Percentiles rank a stretch among this genome's conserved stretches.
Conservation (phyloP, 257 asterid genomes). For the Plantago elongata region DNA sequence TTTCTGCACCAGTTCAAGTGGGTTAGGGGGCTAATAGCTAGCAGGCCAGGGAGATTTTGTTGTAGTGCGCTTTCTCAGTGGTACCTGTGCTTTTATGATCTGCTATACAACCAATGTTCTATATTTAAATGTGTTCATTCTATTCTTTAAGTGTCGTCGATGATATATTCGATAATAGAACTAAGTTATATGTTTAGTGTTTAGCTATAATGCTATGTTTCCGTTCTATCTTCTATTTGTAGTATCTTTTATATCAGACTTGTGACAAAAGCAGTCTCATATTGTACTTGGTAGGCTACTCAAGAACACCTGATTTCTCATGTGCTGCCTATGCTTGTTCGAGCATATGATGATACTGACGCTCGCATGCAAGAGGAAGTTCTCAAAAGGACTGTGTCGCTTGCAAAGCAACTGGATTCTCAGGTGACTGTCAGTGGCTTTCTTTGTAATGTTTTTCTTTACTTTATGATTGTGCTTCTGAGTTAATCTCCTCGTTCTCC, state of each 20-base stretch:
- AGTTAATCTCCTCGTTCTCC: background rate
- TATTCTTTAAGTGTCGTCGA: too few relatives aligned
- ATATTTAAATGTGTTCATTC: too few relatives aligned
- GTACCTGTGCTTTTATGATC: too few relatives aligned
- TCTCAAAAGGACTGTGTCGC: conserved; percentile 67
- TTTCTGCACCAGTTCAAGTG: too few relatives aligned
- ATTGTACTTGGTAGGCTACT: conserved; percentile 66
- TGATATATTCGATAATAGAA: too few relatives aligned
- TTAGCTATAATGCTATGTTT: background rate
- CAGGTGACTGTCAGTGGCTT: conserved; percentile 51
- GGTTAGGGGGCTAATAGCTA: too few relatives aligned
- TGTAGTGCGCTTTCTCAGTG: too few relatives aligned
- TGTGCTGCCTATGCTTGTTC: conserved; percentile 87
- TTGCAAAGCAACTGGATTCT: conserved; percentile 78
- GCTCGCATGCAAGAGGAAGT: conserved; percentile 99
- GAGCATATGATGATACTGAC: conserved; percentile 95
- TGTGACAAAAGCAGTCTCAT: conserved; percentile 21
- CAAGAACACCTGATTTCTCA: conserved; percentile 76
- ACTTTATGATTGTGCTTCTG: conserved; percentile 7
- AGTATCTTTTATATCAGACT: conserved; percentile 14
- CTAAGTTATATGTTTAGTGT: background rate
- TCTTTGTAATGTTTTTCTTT: conserved; percentile 16
- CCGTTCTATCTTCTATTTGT: background rate
- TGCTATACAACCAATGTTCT: too few relatives aligned
- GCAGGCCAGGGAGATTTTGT: too few relatives aligned